These are phyloP conservation scores for Amylostereum chailletii DNA, from an alignment of 1,284 basidiomycete genomes.

Conservation along the genomic window DNA sequence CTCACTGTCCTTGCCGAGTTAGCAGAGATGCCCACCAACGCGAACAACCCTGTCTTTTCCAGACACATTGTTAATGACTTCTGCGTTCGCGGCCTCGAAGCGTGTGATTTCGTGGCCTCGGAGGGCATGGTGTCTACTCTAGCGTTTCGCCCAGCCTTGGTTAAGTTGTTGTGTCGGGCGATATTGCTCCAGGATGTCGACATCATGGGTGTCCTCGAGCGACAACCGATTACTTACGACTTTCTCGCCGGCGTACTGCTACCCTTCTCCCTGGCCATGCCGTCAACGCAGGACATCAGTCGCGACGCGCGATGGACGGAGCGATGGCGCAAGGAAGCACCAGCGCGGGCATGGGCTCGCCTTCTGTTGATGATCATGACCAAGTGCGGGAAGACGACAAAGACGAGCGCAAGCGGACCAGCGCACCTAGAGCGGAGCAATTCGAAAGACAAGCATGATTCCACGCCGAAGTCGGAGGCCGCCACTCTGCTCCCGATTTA, in stretches of 20 bases:
- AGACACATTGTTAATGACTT: constrained; percentile 50
- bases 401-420: constrained; percentile 10
- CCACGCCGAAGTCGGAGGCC: constrained; percentile 19
- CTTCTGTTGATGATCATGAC: constrained; percentile 52
- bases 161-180: constrained; percentile 44
- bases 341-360: constrained; percentile 54
- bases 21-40: constrained; percentile 36
- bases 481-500: constrained; percentile 44
- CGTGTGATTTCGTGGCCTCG: constrained; percentile 45
- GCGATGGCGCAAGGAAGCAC: constrained; percentile 32
- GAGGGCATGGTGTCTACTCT: constrained; percentile 42
- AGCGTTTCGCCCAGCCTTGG: constrained; percentile 39
- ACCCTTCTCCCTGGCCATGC: constrained; percentile 51
- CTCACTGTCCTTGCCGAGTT: constrained; percentile 47
- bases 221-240: constrained; percentile 42
- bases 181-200: constrained; percentile 48
- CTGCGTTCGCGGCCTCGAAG: constrained; percentile 48
- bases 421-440: constrained; percentile 28
- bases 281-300: constrained; percentile 38
- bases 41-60: constrained; percentile 43
- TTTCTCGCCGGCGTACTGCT: constrained; percentile 54
- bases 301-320: constrained; percentile 35
- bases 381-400: constrained; percentile 28
- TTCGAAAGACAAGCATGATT: constrained; percentile 26
- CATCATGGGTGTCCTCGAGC: constrained; percentile 50